A percentile compares a stretch with the other conserved stretches of the same genome.
Conservation (phyloP, 371 early-diverging fungal genomes). For the Haplosporangium sp. region DNA sequence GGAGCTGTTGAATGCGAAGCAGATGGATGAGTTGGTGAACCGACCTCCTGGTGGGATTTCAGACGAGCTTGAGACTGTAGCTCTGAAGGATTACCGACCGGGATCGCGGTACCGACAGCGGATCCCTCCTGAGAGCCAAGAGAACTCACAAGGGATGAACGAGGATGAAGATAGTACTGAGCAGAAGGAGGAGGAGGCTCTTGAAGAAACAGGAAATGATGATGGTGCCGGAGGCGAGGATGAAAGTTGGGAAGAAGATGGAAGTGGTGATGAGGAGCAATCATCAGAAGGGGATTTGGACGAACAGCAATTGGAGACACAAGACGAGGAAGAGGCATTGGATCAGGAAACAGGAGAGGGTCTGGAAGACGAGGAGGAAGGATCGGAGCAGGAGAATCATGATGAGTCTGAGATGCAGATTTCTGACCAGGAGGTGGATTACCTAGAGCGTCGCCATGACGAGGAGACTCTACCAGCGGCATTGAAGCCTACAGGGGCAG, state of each 20-base stretch:
- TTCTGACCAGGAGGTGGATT: constrained; percentile 40
- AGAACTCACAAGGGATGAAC: not conserved
- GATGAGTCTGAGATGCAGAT: constrained; percentile 47
- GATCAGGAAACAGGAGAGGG: constrained; percentile 10
- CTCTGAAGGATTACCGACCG: constrained; percentile 37
- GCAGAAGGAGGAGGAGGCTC: constrained; percentile 2
- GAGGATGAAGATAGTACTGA: not conserved
- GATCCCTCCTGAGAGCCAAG: constrained; percentile 3
- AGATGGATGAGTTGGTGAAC: constrained; percentile 53
- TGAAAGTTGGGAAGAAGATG: not conserved
- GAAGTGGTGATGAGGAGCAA: constrained; percentile 3
- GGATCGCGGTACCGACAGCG: constrained; percentile 28
- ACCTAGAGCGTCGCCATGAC: constrained; percentile 43
- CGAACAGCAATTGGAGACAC: not conserved
- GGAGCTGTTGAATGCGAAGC: constrained; percentile 39
- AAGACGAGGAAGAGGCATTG: constrained; percentile 6
- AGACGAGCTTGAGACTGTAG: constrained; percentile 19
- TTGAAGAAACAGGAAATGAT: constrained; percentile 3
- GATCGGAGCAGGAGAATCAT: constrained; percentile 10
- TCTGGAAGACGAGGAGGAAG: constrained; percentile 15
- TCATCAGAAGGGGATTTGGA: constrained; percentile 1
- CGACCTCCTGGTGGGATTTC: constrained; percentile 37
- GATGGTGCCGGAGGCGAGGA: constrained; percentile 7
- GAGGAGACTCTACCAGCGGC: constrained; percentile 8
- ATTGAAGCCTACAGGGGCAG: not conserved